These are phyloP conservation scores for Neonectria punicea DNA, from an alignment of 2,329 filamentous ascomycete genomes.

Conservation along the genomic window DNA sequence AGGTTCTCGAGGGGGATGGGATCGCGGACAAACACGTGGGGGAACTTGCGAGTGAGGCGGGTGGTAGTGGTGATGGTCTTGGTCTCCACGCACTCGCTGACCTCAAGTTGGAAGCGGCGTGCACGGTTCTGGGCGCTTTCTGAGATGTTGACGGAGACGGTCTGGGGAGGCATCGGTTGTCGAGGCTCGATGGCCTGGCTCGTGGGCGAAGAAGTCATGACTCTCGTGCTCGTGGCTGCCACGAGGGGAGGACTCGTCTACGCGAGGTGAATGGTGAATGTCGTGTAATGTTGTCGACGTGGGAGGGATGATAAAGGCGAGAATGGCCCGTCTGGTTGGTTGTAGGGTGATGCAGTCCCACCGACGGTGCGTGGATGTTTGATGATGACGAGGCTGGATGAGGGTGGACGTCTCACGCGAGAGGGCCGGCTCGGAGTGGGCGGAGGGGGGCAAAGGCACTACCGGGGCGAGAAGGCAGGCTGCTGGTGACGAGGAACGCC, in stretches of 20 bases:
- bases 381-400: not conserved
- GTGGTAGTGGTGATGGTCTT: conserved; percentile 90
- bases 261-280: conserved; percentile 9
- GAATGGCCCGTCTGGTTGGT: not conserved
- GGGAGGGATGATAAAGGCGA: not conserved
- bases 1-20: conserved; percentile 76
- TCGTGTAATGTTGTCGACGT: conserved; percentile 6
- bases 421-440: conserved; percentile 7
- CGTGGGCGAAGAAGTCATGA: conserved; percentile 53
- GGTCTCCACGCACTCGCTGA: conserved; percentile 74
- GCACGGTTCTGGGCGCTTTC: conserved; percentile 51
- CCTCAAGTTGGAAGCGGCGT: conserved; percentile 63
- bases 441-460: conserved; percentile 11
- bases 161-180: conserved; percentile 49
- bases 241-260: conserved; percentile 21
- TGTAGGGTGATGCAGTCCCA: not conserved
- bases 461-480: conserved; percentile 16
- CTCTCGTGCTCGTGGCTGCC: conserved; percentile 32
- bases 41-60: conserved; percentile 85
- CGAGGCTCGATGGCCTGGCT: conserved; percentile 52
- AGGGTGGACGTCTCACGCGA: conserved; percentile 12
- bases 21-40: conserved; percentile 82
- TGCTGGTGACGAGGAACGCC: conserved; percentile 15
- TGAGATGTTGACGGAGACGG: conserved; percentile 60
- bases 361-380: conserved; percentile 1